A percentile compares a stretch with the other conserved stretches of the same genome.
phyloP scores from a whole-genome alignment of 768 basidiomycete genomes.

The Cystobasidiopsis lactophilus region DNA sequence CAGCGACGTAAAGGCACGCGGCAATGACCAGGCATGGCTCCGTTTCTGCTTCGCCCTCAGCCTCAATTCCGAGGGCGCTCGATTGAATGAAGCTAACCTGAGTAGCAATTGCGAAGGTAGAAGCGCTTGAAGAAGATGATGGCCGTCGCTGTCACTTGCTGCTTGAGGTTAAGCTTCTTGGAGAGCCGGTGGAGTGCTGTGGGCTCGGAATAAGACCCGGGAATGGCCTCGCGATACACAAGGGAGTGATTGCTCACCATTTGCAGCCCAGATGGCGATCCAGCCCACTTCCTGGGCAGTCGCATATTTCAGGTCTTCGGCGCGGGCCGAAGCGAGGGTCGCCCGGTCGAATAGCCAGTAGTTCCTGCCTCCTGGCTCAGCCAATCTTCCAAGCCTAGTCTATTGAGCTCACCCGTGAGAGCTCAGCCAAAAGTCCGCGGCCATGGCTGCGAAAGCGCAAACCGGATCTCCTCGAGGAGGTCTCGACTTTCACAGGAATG shows the following conservation, averaged over 20 bases:
- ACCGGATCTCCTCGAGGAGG: too few species aligned
- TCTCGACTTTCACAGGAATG: too few species aligned
- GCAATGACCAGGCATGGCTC: slow-evolving; percentile 82
- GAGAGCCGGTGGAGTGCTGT: slow-evolving; percentile 69
- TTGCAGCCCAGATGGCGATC: slow-evolving; percentile 70
- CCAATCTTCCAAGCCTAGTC: too few species aligned
- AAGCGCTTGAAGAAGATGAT: slow-evolving; percentile 91
- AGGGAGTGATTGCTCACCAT: slow-evolving; percentile 33
- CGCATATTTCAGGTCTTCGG: slow-evolving; percentile 55
- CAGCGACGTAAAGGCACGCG: slow-evolving; percentile 84
- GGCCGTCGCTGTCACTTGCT: slow-evolving; percentile 80
- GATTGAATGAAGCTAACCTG: slow-evolving; percentile 21
- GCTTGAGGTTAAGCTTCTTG: slow-evolving; percentile 57
- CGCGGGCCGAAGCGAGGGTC: slow-evolving; percentile 47
- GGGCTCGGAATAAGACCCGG: neutral
- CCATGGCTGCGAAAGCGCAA: too few species aligned
- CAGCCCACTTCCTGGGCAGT: slow-evolving; percentile 61
- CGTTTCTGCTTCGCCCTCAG: slow-evolving; percentile 34
- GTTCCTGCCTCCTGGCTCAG: slow-evolving; percentile 38
- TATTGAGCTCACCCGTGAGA: too few species aligned
- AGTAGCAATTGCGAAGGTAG: slow-evolving; percentile 84
- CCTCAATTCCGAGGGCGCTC: neutral
- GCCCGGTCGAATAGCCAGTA: slow-evolving; percentile 75
- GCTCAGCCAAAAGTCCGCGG: too few species aligned
- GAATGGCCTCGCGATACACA: neutral